A percentile compares a stretch with the other conserved stretches of the same genome.
These are phyloP conservation scores for Phialophora chinensis DNA, from an alignment of 2,329 filamentous ascomycete species.

Conservation along the genomic window DNA sequence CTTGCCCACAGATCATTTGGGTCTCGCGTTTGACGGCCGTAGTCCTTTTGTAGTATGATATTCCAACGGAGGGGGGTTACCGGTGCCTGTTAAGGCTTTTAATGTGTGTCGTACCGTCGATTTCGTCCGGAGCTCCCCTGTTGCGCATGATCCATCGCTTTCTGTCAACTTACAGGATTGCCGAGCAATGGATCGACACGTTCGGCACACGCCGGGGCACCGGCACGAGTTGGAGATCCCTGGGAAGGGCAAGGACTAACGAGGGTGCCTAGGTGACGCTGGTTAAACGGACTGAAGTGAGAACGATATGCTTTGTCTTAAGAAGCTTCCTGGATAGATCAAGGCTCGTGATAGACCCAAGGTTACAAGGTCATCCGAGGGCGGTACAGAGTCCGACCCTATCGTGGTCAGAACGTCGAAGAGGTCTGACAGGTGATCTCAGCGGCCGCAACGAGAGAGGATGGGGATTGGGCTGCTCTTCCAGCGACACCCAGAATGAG, in stretches of 20 bases:
- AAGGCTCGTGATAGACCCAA: not conserved
- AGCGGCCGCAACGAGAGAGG: not conserved
- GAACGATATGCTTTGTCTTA: not conserved
- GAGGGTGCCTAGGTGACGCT: not conserved
- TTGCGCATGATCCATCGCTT: not conserved
- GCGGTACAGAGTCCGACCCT: not conserved
- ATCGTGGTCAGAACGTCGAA: not conserved
- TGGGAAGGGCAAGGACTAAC: not conserved
- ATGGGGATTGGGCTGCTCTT: not conserved
- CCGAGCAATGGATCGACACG: not conserved
- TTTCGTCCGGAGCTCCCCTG: not conserved
- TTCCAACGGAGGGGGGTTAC: not conserved
- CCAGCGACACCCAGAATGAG: not conserved
- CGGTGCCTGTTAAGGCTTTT: not conserved
- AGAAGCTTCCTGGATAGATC: not conserved
- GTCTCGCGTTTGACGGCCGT: not conserved
- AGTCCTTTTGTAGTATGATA: not conserved
- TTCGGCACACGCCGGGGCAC: not conserved
- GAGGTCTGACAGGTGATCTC: not conserved
- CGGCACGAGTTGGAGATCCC: not conserved
- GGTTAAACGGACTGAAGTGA: not conserved
- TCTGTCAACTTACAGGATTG: not conserved
- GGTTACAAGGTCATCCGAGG: not conserved
- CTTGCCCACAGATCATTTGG: not conserved
- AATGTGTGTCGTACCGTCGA: not conserved